Evolutionary conservation across 202 grass and related monocot genomes (phyloP).

Genomic region (Bolboschoenoplectus hybrid): DNA sequence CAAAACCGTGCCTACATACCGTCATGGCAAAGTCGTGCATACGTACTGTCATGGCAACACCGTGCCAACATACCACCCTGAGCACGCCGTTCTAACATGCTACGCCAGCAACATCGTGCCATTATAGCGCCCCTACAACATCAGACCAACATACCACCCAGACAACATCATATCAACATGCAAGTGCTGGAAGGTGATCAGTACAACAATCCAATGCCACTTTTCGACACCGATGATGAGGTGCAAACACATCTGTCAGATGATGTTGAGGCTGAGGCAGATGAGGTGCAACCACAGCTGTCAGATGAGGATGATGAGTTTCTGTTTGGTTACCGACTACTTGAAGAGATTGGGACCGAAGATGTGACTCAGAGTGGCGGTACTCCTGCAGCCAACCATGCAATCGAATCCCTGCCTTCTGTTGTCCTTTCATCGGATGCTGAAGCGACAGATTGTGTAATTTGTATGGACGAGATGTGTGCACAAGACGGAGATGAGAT

Average conservation of each 20-base stretch:
- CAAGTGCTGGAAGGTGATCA: no score
- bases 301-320: not conserved
- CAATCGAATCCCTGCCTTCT: conserved; percentile 42
- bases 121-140: no score
- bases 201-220: not conserved
- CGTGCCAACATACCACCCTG: not conserved
- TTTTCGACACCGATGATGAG: no score
- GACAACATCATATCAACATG: not conserved
- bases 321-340: not conserved
- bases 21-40: not conserved
- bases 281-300: not conserved
- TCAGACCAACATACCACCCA: not conserved
- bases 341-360: not conserved
- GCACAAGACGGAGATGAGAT: conserved; percentile 11
- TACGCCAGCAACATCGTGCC: not conserved
- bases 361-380: conserved; percentile 24
- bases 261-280: not conserved
- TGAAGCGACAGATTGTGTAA: conserved; percentile 36
- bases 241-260: no score
- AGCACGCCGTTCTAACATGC: not conserved
- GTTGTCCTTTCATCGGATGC: conserved; percentile 40
- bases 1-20: not conserved
- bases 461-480: conserved; percentile 70
- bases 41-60: not conserved
- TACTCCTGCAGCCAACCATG: no score